phyloP scores from a whole-genome alignment of 768 basidiomycete genomes.

The Amanita rimosa region DNA sequence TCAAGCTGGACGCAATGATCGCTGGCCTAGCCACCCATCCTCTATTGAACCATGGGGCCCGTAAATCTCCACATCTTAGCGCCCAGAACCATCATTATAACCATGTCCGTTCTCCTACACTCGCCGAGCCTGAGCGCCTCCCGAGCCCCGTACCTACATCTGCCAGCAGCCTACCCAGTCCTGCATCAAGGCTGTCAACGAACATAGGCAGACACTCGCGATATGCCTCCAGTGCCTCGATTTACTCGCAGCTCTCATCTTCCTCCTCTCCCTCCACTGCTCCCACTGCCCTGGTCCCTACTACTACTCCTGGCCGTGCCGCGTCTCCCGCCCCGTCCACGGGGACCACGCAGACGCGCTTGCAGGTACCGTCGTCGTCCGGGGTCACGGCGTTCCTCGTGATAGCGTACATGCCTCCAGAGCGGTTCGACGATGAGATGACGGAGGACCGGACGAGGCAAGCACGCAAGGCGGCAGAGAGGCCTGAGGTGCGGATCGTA shows the following conservation, averaged over 20 bases:
- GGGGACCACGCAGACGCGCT: not conserved
- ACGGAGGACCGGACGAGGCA: slow-evolving; percentile 64
- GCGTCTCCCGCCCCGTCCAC: not conserved
- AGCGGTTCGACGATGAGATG: slow-evolving; percentile 62
- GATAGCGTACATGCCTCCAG: slow-evolving; percentile 79
- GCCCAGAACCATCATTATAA: not conserved
- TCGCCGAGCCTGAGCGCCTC: slow-evolving; percentile 9
- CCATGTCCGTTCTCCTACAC: slow-evolving; percentile 1
- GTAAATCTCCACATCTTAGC: not conserved
- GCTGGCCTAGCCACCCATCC: slow-evolving; percentile 81
- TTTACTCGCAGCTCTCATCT: not conserved
- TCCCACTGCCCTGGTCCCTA: no score
- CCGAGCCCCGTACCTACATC: slow-evolving; percentile 6
- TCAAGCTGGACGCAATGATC: slow-evolving; percentile 93
- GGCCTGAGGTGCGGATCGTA: slow-evolving; percentile 92
- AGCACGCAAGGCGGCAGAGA: slow-evolving; percentile 73
- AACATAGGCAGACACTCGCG: not conserved
- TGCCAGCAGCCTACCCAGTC: slow-evolving; percentile 12
- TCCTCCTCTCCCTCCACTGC: not conserved
- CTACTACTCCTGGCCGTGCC: not conserved
- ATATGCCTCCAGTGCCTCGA: not conserved
- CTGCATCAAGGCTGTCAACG: not conserved
- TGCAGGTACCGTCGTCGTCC: slow-evolving; percentile 13
- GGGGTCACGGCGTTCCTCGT: slow-evolving; percentile 64
- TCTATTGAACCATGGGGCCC: slow-evolving; percentile 12